Evolutionary conservation across 1,284 basidiomycete species (phyloP).

Genomic region (Microbotryum lychnidis-dioicae): DNA sequence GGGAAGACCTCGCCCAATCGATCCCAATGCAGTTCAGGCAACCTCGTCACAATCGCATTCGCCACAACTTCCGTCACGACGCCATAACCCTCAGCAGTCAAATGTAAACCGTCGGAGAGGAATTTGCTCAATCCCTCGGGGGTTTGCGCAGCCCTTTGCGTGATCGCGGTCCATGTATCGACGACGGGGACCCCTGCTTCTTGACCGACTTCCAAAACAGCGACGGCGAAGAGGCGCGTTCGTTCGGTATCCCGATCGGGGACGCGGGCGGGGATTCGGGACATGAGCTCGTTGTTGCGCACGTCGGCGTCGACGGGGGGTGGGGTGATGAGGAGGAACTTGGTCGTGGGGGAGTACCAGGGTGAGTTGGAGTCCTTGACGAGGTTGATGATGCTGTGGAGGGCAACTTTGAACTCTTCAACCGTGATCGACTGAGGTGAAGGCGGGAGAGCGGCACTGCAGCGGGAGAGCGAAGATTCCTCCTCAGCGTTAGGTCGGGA

Average conservation of each 20-base stretch:
- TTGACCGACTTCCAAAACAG: constrained; percentile 54
- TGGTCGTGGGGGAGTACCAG: constrained; percentile 63
- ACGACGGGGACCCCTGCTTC: constrained; percentile 53
- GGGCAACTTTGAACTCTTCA: constrained; percentile 56
- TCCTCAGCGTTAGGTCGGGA: constrained; percentile 6
- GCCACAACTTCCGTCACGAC: constrained; percentile 40
- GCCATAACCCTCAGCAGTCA: constrained; percentile 61
- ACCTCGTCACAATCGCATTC: constrained; percentile 12
- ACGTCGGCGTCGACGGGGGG: constrained; percentile 64
- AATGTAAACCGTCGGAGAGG: constrained; percentile 63
- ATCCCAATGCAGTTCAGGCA: constrained; percentile 32
- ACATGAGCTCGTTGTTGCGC: constrained; percentile 27
- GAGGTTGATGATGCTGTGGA: constrained; percentile 55
- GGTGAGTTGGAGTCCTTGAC: constrained; percentile 55
- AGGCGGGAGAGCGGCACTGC: constrained; percentile 49
- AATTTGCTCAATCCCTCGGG: constrained; percentile 22
- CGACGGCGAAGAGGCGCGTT: constrained; percentile 61
- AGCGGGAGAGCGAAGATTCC: constrained; percentile 57
- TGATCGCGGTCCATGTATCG: constrained; percentile 26
- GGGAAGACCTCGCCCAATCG: constrained; percentile 30
- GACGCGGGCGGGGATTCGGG: constrained; percentile 17
- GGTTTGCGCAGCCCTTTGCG: constrained; percentile 11
- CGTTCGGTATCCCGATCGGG: constrained; percentile 50
- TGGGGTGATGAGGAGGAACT: constrained; percentile 69
- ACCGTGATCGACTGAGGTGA: constrained; percentile 52